Conservation (phyloP, 176 grass and related monocot species). For the Oryza nivara region DNA sequence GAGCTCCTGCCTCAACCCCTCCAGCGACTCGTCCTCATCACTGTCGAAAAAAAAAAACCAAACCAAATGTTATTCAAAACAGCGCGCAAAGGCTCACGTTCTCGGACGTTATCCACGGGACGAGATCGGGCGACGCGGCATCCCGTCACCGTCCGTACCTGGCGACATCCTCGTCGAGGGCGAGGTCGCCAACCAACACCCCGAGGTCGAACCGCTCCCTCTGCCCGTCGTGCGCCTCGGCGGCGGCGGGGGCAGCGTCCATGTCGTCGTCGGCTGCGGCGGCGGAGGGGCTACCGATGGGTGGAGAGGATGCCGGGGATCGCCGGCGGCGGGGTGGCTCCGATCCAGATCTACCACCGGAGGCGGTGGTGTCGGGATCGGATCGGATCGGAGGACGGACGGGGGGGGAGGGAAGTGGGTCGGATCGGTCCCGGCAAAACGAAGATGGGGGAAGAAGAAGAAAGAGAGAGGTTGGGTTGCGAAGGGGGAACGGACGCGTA, state of each 20-base stretch:
- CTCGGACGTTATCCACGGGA: background rate
- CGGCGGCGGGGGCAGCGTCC: slow-evolving; percentile 39
- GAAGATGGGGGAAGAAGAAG: background rate
- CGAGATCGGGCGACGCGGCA: background rate
- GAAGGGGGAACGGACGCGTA: background rate
- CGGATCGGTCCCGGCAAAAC: slow-evolving; percentile 40
- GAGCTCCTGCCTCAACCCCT: slow-evolving; percentile 83
- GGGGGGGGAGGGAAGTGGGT: background rate
- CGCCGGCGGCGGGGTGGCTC: slow-evolving; percentile 5
- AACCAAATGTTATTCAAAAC: background rate
- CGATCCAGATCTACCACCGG: background rate
- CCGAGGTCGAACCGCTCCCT: slow-evolving; percentile 86
- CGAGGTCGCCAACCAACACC: slow-evolving; percentile 80
- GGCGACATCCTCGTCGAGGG: slow-evolving; percentile 74
- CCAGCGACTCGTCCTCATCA: slow-evolving; percentile 74
- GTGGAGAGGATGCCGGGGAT: background rate
- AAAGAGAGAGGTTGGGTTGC: background rate
- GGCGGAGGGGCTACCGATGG: background rate
- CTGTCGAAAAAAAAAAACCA: slow-evolving; percentile 46
- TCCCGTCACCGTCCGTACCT: slow-evolving; percentile 35
- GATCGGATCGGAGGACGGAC: background rate
- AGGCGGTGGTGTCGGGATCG: background rate
- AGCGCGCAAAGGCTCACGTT: background rate
- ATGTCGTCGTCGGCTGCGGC: slow-evolving; percentile 8
- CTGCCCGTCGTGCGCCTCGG: slow-evolving; percentile 39